Conservation (phyloP, 768 basidiomycete genomes). For the Terana coerulea region DNA sequence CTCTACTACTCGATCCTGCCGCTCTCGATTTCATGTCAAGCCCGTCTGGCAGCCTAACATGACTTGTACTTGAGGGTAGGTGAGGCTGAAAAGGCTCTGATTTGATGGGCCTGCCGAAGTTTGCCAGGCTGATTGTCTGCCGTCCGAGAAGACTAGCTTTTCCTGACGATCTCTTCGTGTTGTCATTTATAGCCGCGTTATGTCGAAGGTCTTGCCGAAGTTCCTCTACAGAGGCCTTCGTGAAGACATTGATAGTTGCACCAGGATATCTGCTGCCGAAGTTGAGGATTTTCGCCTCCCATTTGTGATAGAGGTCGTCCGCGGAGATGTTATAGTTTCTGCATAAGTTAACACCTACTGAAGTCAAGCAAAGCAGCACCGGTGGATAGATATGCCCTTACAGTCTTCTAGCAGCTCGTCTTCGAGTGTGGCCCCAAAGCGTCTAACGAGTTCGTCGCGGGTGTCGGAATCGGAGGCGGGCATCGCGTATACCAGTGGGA, state of each 20-base stretch:
- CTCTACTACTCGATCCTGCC: conserved; percentile 1
- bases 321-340: conserved; percentile 53
- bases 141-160: conserved; percentile 18
- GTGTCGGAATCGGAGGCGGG: background rate
- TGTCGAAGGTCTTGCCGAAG: conserved; percentile 39
- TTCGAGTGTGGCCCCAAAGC: conserved; percentile 14
- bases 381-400: background rate
- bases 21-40: background rate
- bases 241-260: too few species aligned
- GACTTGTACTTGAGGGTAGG: background rate
- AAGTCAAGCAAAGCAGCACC: background rate
- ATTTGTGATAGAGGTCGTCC: conserved; percentile 58
- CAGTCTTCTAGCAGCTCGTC: conserved; percentile 14
- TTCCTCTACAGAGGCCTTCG: conserved; percentile 42
- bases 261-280: too few species aligned
- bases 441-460: conserved; percentile 7
- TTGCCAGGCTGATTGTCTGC: conserved; percentile 10
- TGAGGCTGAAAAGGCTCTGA: too few species aligned
- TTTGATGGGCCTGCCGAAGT: conserved; percentile 9
- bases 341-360: conserved; percentile 59
- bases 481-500: background rate
- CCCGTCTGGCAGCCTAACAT: background rate
- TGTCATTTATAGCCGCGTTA: conserved; percentile 24
- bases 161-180: conserved; percentile 30
- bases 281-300: conserved; percentile 50